Evolutionary conservation across 495 filamentous ascomycete genomes (phyloP).

Genomic region (Massariosphaeria phaeospora): DNA sequence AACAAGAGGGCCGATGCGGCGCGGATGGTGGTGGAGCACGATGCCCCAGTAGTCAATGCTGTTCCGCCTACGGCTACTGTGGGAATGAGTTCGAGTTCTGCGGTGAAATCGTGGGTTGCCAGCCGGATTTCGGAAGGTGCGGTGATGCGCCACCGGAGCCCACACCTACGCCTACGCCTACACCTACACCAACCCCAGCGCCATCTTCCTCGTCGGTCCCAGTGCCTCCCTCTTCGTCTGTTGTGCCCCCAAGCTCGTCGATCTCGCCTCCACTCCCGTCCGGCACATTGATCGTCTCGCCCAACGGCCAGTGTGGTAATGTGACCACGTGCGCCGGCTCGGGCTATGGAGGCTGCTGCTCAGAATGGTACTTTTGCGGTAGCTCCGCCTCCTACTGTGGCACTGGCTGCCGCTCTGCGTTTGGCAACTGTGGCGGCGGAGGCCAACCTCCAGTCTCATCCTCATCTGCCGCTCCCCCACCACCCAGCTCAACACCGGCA

Average conservation of each 20-base stretch:
- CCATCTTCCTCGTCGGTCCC: conserved; percentile 4
- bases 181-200: conserved; percentile 6
- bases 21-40: background rate
- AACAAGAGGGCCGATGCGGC: conserved; percentile 19
- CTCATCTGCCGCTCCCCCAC: background rate
- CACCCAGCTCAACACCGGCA: conserved; percentile 5
- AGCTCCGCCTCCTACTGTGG: conserved; percentile 17
- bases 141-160: conserved; percentile 6
- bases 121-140: conserved; percentile 23
- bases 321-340: conserved; percentile 25
- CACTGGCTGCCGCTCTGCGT: conserved; percentile 15
- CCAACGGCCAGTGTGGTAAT: conserved; percentile 27
- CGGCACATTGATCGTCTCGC: conserved; percentile 16
- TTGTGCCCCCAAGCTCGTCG: background rate
- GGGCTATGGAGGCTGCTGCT: conserved; percentile 21
- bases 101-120: conserved; percentile 21
- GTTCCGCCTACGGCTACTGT: conserved; percentile 21
- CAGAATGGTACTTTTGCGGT: conserved; percentile 23
- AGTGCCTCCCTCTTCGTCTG: conserved; percentile 2
- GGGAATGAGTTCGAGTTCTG: conserved; percentile 20
- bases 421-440: conserved; percentile 20
- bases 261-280: conserved; percentile 12
- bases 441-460: conserved; percentile 1
- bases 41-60: conserved; percentile 17
- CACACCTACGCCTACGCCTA: background rate